These are phyloP conservation scores for Meyerozyma guilliermondii DNA, from an alignment of 1,139 yeast species.

Conservation along the genomic window DNA sequence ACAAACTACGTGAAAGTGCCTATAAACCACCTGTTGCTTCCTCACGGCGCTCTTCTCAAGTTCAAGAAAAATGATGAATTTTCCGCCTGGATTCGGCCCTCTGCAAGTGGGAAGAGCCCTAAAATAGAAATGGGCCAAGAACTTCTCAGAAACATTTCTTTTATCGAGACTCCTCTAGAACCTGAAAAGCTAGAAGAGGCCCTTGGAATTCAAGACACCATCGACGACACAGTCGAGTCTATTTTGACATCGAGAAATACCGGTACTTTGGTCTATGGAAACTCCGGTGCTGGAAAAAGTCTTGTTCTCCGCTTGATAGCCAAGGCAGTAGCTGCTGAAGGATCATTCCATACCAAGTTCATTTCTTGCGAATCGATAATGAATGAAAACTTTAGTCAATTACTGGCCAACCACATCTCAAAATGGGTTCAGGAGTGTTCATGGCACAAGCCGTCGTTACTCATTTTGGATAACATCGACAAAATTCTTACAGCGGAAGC, in stretches of 20 bases:
- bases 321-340: conserved; percentile 23
- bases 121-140: conserved; percentile 52
- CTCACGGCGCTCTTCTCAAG: conserved; percentile 59
- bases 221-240: conserved; percentile 38
- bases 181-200: conserved; percentile 19
- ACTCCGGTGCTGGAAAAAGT: conserved; percentile 80
- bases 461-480: conserved; percentile 80
- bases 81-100: conserved; percentile 41
- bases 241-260: conserved; percentile 42
- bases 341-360: conserved; percentile 39
- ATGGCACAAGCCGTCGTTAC: conserved; percentile 76
- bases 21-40: conserved; percentile 39
- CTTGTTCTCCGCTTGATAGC: conserved; percentile 43
- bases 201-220: conserved; percentile 53
- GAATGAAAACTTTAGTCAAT: conserved; percentile 51
- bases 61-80: conserved; percentile 43
- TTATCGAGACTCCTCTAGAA: conserved; percentile 24
- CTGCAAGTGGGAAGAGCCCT: conserved; percentile 19
- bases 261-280: conserved; percentile 63
- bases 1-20: conserved; percentile 52
- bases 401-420: conserved; percentile 39
- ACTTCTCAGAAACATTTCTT: conserved; percentile 46
- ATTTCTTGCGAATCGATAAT: conserved; percentile 49
- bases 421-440: conserved; percentile 57
- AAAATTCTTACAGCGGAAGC: conserved; percentile 65